A percentile compares a stretch with the other conserved stretches of the same genome.
Conservation (phyloP, 75 land plant genomes). For the Isoetes taiwanensis region DNA sequence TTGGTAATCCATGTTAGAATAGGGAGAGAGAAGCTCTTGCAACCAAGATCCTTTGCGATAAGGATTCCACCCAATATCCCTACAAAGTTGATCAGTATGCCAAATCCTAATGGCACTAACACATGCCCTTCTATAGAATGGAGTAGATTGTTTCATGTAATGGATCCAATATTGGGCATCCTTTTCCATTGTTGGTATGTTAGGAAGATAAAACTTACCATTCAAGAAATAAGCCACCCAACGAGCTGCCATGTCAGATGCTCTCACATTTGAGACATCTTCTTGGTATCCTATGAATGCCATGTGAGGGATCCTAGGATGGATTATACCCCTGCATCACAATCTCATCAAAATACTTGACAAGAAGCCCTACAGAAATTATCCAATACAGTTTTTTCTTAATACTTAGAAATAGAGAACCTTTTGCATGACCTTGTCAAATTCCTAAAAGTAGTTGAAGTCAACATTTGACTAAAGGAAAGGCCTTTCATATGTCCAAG, state of each 20-base stretch:
- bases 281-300: conserved; percentile 60
- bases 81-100: conserved; percentile 50
- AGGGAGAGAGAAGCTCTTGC: conserved; percentile 36
- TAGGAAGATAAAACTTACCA: conserved; percentile 39
- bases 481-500: neutral
- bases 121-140: conserved; percentile 17
- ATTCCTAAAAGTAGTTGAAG: neutral
- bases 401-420: neutral
- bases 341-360: neutral
- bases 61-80: conserved; percentile 47
- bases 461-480: neutral
- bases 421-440: neutral
- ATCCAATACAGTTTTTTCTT: neutral
- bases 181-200: conserved; percentile 32
- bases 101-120: conserved; percentile 26
- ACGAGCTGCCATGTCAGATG: conserved; percentile 55
- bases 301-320: conserved; percentile 65
- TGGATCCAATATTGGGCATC: conserved; percentile 21
- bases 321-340: conserved; percentile 43
- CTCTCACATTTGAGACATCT: conserved; percentile 49
- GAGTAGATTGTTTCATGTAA: conserved; percentile 27
- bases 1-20: conserved; percentile 30
- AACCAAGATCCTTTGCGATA: conserved; percentile 35
- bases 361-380: neutral
- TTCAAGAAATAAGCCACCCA: conserved; percentile 49